These are phyloP conservation scores for Themeda triandra DNA, from an alignment of 176 grass and related monocot genomes.

Conservation along the genomic window DNA sequence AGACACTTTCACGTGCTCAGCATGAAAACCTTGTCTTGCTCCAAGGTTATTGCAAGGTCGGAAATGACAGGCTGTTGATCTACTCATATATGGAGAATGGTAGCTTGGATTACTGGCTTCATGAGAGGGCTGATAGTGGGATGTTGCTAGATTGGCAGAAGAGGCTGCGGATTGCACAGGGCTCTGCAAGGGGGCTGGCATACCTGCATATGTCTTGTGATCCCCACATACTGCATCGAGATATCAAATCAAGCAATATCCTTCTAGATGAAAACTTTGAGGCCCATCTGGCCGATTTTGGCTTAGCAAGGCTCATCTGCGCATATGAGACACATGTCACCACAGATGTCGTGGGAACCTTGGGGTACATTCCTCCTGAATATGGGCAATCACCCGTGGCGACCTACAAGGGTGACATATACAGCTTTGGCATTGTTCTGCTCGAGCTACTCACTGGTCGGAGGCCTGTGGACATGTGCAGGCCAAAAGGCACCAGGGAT, in stretches of 20 bases:
- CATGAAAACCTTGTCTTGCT: conserved; percentile 85
- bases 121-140: conserved; percentile 70
- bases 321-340: conserved; percentile 90
- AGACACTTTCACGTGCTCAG: conserved; percentile 83
- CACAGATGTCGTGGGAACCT: conserved; percentile 79
- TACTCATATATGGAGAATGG: conserved; percentile 99
- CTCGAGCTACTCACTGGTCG: conserved; percentile 78
- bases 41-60: conserved; percentile 84
- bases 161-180: conserved; percentile 68
- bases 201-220: conserved; percentile 90
- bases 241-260: conserved; percentile 98
- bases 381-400: conserved; percentile 75
- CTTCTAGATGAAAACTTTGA: conserved; percentile 85
- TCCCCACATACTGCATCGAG: conserved; percentile 89
- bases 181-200: conserved; percentile 70
- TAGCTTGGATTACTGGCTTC: conserved; percentile 97
- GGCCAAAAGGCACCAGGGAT: conserved; percentile 74
- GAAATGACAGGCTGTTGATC: conserved; percentile 77
- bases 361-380: conserved; percentile 89
- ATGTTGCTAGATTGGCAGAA: conserved; percentile 69
- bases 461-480: conserved; percentile 92
- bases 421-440: conserved; percentile 88
- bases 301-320: conserved; percentile 72
- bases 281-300: conserved; percentile 85
- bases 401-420: conserved; percentile 86